phyloP scores from a whole-genome alignment of 352 stramenopile species.

The Globisporangium spinosum region DNA sequence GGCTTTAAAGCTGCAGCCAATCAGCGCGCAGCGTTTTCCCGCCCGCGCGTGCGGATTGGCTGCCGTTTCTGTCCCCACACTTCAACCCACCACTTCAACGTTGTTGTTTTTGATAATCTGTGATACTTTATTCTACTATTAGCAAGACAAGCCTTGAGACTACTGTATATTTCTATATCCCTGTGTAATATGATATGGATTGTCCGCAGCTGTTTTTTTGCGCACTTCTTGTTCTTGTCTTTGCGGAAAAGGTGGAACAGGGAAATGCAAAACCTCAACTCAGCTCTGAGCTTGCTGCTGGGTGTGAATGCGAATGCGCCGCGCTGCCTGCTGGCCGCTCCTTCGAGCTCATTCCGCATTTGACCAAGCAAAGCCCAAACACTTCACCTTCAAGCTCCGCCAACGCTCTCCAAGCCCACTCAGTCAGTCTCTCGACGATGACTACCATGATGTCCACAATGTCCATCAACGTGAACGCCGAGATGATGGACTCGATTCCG shows the following conservation, averaged over 20 bases:
- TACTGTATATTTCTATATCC: neutral
- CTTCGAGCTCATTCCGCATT: constrained; percentile 6
- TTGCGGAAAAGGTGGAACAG: constrained; percentile 1
- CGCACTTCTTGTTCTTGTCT: constrained; percentile 8
- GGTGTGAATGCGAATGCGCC: neutral
- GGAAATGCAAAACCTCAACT: constrained; percentile 5
- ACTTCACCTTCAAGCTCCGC: constrained; percentile 5
- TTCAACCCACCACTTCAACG: constrained; percentile 13
- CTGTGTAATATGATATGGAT: neutral
- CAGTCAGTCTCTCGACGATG: constrained; percentile 20
- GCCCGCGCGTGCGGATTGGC: constrained; percentile 8
- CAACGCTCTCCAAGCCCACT: neutral
- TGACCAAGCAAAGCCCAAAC: constrained; percentile 12
- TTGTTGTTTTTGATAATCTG: neutral
- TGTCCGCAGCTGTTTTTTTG: neutral
- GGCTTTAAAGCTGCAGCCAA: constrained; percentile 17
- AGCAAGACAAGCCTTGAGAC: too few relatives aligned
- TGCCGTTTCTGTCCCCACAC: neutral
- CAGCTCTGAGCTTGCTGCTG: neutral
- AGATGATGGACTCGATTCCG: constrained; percentile 55
- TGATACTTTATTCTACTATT: neutral
- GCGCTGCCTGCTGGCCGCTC: neutral
- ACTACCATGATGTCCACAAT: constrained; percentile 41
- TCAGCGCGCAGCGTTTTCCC: constrained; percentile 8
- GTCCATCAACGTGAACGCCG: constrained; percentile 32